Base-by-base conservation (phyloP, 2,329 filamentous ascomycete species). In the Bisporella sp. region DNA sequence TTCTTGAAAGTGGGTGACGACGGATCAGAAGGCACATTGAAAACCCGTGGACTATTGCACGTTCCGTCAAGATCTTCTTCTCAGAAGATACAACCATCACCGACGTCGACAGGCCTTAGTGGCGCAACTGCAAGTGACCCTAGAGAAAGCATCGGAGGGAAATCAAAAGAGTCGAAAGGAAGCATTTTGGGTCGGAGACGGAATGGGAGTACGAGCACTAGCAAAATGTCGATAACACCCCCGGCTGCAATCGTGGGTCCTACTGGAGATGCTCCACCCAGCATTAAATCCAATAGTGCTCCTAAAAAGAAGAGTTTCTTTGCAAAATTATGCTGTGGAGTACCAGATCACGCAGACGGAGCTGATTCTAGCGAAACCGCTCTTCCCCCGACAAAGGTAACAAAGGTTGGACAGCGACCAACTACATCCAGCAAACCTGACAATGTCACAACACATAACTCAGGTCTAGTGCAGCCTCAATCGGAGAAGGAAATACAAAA, bases 131-230 rank as follows among this genome's bases (percentile, higher is more conserved):
- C 74, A 50, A 76, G 72, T 66, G 79, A 83, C 58, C 71, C 76
- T 50, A 72, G 76, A 65, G 81, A 81, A 61, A 85, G 79, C 64
- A 79, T 82, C 59, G 77, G 78, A 58, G 76, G 77, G 52, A 75
- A 76, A 58, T 87, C 84, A 45, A 85, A 81, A 67, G 81, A 79
- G 59, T 84, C 80, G 54, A 82, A 77, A 69, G 72, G 75, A 58
- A 87, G 82, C 68, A 80, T 84, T 60, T 69, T 81, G 49, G 81
- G 76, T 55, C 73, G 77, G 57, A 76, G 78, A 61, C 75, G 81
- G 62, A 85, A 85, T 69, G 80, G 81, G 60, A 88, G 83, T 69
- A 76, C 79, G 54, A 87, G 82, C 70, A 37, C 35, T n/a, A 82
- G 63, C 55, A 81, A 69, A 74, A 76, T 63, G 79, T 77, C 55